A percentile compares a stretch with the other conserved stretches of the same genome.
These are phyloP conservation scores for Epichloe baconii DNA, from an alignment of 2,329 filamentous ascomycete species.

Conservation along the genomic window DNA sequence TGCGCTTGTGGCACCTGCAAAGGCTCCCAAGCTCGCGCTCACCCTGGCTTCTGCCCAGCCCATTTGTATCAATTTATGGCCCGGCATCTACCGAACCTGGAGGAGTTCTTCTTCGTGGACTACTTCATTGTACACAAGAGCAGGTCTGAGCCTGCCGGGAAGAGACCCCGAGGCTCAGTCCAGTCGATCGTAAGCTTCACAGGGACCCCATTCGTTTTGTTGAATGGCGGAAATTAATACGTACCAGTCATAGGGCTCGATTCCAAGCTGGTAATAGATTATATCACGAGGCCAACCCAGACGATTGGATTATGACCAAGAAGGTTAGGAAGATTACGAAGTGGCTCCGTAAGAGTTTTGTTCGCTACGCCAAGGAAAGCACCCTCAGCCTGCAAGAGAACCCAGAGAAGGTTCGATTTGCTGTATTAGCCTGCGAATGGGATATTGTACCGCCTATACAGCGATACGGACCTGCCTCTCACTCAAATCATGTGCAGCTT, in stretches of 20 bases:
- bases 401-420: conserved; percentile 27
- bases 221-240: not conserved
- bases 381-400: conserved; percentile 17
- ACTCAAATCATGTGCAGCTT: not conserved
- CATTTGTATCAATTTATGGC: conserved; percentile 32
- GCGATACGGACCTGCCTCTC: too few species aligned
- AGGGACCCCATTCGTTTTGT: not conserved
- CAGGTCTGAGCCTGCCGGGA: not conserved
- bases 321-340: conserved; percentile 21
- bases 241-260: not conserved
- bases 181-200: not conserved
- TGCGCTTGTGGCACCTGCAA: conserved; percentile 22
- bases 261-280: conserved; percentile 7
- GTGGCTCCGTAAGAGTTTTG: conserved; percentile 27
- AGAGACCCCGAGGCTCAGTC: not conserved
- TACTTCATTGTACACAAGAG: conserved; percentile 25
- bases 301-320: conserved; percentile 23
- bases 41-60: conserved; percentile 19
- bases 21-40: conserved; percentile 14
- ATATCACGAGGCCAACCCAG: conserved; percentile 21
- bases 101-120: conserved; percentile 32
- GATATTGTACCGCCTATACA: conserved; percentile 8
- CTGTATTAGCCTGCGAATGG: conserved; percentile 30
- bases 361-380: conserved; percentile 23
- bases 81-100: conserved; percentile 26